Conservation (phyloP, 139 green algal genomes). For the Gonium pectorale region DNA sequence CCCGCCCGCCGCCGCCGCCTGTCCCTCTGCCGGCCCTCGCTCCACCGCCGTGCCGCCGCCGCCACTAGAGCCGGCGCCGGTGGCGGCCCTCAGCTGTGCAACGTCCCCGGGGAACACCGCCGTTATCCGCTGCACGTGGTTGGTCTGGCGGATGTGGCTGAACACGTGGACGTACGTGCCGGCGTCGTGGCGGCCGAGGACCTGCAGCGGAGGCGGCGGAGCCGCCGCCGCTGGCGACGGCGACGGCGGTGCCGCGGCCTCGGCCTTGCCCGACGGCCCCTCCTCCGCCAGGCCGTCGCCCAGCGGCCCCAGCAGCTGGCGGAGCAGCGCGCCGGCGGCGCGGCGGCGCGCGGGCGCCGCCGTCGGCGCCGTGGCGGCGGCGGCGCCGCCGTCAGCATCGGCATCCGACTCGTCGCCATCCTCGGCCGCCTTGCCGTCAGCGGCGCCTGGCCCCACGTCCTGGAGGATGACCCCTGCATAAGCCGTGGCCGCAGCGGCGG, state of each 20-base stretch:
- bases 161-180: conserved; percentile 50
- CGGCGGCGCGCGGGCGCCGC: conserved; percentile 1
- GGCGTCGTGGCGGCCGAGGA: conserved; percentile 39
- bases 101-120: background rate
- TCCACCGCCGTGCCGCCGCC: background rate
- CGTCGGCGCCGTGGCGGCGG: background rate
- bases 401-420: background rate
- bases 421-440: background rate
- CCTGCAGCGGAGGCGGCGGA: background rate
- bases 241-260: background rate
- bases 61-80: background rate
- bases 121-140: conserved; percentile 36
- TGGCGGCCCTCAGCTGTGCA: background rate
- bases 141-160: conserved; percentile 51
- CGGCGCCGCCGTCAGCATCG: background rate
- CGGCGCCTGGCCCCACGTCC: background rate
- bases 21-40: background rate
- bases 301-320: background rate
- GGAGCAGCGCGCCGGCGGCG: background rate
- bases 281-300: background rate
- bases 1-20: background rate
- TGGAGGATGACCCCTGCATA: background rate
- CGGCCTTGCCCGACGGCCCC: background rate
- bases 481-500: too few relatives aligned
- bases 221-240: background rate